Conservation (phyloP, 495 filamentous ascomycete genomes). For the Chaetomium fimeti region DNA sequence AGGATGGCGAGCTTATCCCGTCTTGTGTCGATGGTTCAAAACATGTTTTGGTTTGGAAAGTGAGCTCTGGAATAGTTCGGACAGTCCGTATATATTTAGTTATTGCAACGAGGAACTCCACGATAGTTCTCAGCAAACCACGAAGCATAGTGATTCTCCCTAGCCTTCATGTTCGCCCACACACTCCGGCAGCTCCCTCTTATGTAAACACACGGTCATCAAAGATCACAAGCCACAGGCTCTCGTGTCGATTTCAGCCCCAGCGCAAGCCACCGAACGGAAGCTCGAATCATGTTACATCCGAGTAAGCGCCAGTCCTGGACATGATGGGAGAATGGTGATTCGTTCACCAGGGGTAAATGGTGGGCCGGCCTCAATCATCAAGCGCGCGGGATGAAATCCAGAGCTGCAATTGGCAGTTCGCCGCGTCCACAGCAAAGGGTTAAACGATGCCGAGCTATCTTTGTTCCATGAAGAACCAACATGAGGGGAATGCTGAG, state of each 20-base stretch:
- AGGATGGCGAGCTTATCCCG: no score
- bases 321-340: neutral
- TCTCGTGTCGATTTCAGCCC: neutral
- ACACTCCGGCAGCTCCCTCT: no score
- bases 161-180: neutral
- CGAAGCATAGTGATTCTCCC: neutral
- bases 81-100: no score
- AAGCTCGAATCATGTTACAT: neutral
- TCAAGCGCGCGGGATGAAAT: slow-evolving; percentile 5
- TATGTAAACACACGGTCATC: neutral
- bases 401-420: slow-evolving; percentile 1
- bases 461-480: neutral
- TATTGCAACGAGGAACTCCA: no score
- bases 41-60: no score
- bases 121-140: no score
- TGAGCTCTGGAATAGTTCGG: no score
- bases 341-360: neutral
- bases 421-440: neutral
- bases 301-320: slow-evolving; percentile 1
- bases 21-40: no score
- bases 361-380: neutral
- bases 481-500: neutral
- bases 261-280: neutral
- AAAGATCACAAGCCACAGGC: neutral
- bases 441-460: neutral